Percentiles rank a stretch among this genome's conserved stretches.
phyloP scores from a whole-genome alignment of 129 eudicot genomes.

The Smallanthus sonchifolius region DNA sequence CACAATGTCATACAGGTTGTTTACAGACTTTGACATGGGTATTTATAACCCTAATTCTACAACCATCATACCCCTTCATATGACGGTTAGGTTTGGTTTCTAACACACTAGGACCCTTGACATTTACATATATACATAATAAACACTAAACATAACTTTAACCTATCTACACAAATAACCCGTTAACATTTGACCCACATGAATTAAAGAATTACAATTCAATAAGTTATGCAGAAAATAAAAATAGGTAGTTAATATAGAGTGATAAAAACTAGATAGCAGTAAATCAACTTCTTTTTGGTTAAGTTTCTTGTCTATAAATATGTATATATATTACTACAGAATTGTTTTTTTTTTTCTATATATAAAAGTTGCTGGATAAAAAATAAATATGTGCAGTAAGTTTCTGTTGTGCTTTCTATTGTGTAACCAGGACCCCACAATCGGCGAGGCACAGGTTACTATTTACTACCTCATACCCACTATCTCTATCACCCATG shows the following conservation, averaged over 20 bases:
- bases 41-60: too few species aligned
- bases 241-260: neutral
- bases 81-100: too few species aligned
- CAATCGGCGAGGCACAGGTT: constrained; percentile 40
- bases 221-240: neutral
- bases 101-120: too few species aligned
- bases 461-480: constrained; percentile 20
- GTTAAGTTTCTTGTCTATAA: neutral
- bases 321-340: neutral
- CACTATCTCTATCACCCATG: constrained; percentile 24
- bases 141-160: too few species aligned
- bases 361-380: neutral
- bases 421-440: constrained; percentile 48
- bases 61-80: too few species aligned
- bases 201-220: too few species aligned
- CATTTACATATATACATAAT: too few species aligned
- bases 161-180: too few species aligned
- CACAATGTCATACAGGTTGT: too few species aligned
- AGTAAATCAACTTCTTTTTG: neutral
- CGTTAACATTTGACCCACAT: too few species aligned
- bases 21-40: too few species aligned
- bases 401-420: neutral
- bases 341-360: neutral
- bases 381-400: neutral
- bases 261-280: neutral